phyloP scores from a whole-genome alignment of 2,329 filamentous ascomycete genomes.

The Colletotrichum lupini region DNA sequence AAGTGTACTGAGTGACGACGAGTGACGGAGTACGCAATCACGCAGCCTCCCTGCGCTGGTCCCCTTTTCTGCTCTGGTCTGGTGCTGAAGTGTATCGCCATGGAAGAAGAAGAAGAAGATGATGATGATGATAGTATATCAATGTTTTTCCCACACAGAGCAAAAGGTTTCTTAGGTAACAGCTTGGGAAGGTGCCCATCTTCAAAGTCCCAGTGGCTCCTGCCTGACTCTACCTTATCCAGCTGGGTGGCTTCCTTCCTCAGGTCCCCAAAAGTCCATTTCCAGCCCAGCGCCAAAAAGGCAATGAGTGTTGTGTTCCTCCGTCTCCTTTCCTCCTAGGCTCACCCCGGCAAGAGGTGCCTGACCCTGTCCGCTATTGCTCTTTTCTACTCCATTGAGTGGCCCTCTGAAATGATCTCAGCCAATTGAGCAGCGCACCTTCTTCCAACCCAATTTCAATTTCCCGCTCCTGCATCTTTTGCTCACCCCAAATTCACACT shows the following conservation, averaged over 20 bases:
- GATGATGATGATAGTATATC: no score
- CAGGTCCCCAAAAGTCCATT: neutral
- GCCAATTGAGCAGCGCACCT: slow-evolving; percentile 25
- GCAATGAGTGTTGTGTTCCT: neutral
- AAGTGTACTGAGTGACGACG: neutral
- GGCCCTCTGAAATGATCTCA: slow-evolving; percentile 29
- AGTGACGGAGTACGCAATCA: neutral
- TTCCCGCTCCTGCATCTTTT: slow-evolving; percentile 22
- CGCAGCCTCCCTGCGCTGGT: neutral
- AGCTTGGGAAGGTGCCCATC: neutral
- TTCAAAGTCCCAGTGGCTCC: neutral
- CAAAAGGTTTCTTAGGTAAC: neutral
- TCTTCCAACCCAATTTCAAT: slow-evolving; percentile 34
- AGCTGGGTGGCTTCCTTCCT: neutral
- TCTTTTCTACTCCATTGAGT: slow-evolving; percentile 10
- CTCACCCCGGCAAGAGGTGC: neutral
- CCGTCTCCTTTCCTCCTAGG: slow-evolving; percentile 1
- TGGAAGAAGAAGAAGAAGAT: no score
- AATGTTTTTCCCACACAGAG: no score
- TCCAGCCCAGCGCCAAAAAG: neutral
- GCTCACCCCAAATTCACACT: neutral
- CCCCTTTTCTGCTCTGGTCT: neutral
- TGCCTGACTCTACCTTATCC: neutral
- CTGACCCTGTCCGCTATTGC: slow-evolving; percentile 18
- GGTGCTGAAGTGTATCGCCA: neutral